Conservation (phyloP, 2,329 filamentous ascomycete species). For the Cladophialophora psammophila region DNA sequence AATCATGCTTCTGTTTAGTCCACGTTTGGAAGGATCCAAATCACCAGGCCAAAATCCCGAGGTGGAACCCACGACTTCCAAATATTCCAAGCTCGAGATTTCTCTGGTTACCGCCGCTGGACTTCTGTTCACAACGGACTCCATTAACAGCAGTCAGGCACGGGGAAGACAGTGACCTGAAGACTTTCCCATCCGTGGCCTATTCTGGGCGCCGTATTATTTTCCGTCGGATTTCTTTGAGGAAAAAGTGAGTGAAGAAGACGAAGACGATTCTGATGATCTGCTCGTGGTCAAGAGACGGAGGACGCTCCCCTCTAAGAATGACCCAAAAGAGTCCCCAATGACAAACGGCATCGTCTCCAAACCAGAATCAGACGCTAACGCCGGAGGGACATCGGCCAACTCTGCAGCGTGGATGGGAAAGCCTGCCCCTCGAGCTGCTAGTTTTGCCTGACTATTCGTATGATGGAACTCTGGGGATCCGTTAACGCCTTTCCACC, state of each 20-base stretch:
- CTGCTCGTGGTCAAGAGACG: no score
- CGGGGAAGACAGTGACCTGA: conserved; percentile 61
- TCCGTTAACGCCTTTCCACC: no score
- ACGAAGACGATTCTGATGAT: conserved; percentile 51
- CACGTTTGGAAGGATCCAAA: conserved; percentile 50
- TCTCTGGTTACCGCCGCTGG: conserved; percentile 63
- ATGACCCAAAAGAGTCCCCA: no score
- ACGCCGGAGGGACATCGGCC: no score
- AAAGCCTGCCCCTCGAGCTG: no score
- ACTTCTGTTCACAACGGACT: conserved; percentile 52
- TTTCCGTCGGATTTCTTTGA: conserved; percentile 62
- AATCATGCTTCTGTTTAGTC: conserved; percentile 63
- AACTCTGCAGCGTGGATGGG: no score
- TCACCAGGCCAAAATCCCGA: conserved; percentile 31
- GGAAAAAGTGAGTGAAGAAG: conserved; percentile 59
- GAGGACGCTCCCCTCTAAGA: no score
- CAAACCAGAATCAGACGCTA: no score
- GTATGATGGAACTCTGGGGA: no score
- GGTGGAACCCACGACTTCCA: conserved; percentile 42
- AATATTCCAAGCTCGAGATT: conserved; percentile 51
- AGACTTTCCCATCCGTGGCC: conserved; percentile 64
- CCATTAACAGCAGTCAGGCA: conserved; percentile 47
- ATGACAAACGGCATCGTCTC: no score
- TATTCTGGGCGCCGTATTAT: conserved; percentile 60
- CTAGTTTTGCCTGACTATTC: no score